A percentile compares a stretch with the other conserved stretches of the same genome.
phyloP scores from a whole-genome alignment of 2,329 filamentous ascomycete genomes.

The Anthostomella pinea region DNA sequence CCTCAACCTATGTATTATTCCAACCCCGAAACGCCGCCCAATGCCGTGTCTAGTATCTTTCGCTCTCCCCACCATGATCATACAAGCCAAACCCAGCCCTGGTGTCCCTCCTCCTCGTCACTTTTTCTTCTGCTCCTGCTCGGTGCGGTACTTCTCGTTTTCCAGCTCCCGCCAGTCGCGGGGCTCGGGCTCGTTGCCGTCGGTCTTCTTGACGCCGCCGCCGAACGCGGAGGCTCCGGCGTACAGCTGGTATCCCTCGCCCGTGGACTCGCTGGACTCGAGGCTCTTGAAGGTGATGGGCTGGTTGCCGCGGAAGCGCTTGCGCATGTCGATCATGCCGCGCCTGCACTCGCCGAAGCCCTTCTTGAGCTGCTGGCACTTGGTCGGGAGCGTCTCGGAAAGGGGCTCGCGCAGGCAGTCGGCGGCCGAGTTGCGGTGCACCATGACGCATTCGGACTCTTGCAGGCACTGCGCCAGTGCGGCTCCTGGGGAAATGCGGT shows the following conservation, averaged over 20 bases:
- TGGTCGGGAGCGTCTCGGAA: conserved; percentile 74
- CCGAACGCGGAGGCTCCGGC: conserved; percentile 71
- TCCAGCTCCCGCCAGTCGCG: conserved; percentile 63
- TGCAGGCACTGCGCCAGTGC: conserved; percentile 94
- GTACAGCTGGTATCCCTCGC: conserved; percentile 69
- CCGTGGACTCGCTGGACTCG: conserved; percentile 58
- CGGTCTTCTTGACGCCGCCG: conserved; percentile 61
- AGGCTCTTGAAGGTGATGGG: conserved; percentile 67
- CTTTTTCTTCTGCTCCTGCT: conserved; percentile 31
- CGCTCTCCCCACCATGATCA: too few species aligned
- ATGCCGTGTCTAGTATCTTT: conserved; percentile 22
- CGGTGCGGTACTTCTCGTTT: conserved; percentile 57
- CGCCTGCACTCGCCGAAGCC: conserved; percentile 94
- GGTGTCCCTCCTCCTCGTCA: conserved; percentile 13
- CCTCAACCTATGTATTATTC: conserved; percentile 8
- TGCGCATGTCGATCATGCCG: conserved; percentile 97
- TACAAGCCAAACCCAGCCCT: too few species aligned
- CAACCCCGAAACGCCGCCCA: conserved; percentile 27
- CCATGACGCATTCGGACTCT: conserved; percentile 93
- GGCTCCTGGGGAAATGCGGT: conserved; percentile 58
- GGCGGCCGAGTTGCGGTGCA: conserved; percentile 78
- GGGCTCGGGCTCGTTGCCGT: conserved; percentile 62
- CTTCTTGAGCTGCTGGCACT: conserved; percentile 90
- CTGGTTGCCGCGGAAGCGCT: conserved; percentile 92
- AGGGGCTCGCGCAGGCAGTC: conserved; percentile 87